These are phyloP conservation scores for Pseudonitzschia multistriata DNA, from an alignment of 108 stramenopile genomes.

Conservation along the genomic window DNA sequence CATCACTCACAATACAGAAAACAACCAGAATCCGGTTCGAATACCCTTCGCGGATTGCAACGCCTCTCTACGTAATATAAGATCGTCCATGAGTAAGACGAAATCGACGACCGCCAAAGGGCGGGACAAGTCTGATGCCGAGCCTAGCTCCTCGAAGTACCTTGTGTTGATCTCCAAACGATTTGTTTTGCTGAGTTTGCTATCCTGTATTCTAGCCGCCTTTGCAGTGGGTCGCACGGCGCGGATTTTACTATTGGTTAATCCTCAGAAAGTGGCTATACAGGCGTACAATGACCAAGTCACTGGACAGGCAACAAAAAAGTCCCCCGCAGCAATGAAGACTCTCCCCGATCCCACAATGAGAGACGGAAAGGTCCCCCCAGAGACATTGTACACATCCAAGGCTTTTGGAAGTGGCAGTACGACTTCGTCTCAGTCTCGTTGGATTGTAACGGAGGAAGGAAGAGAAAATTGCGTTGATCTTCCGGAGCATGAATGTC, in stretches of 20 bases:
- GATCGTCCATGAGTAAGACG: background rate
- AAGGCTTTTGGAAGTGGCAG: conserved; percentile 51
- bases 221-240: conserved; percentile 54
- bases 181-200: conserved; percentile 44
- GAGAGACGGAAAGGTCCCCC: conserved; percentile 45
- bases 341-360: conserved; percentile 38
- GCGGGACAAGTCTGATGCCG: background rate
- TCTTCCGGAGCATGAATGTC: conserved; percentile 13
- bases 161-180: conserved; percentile 28
- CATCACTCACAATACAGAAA: too few species aligned
- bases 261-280: background rate
- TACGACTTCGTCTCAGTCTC: conserved; percentile 21
- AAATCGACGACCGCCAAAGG: background rate
- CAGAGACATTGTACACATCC: conserved; percentile 57
- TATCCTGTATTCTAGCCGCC: conserved; percentile 36
- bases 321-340: background rate
- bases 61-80: too few species aligned
- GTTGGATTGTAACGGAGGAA: conserved; percentile 30
- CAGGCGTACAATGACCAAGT: background rate
- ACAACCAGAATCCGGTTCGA: too few species aligned
- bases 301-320: background rate
- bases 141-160: background rate
- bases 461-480: conserved; percentile 22
- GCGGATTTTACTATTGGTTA: conserved; percentile 34
- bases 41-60: too few species aligned